A percentile compares a stretch with the other conserved stretches of the same genome.
Evolutionary conservation across 306 rosid species (phyloP).

Genomic region (Fragaria nilgerrensis): DNA sequence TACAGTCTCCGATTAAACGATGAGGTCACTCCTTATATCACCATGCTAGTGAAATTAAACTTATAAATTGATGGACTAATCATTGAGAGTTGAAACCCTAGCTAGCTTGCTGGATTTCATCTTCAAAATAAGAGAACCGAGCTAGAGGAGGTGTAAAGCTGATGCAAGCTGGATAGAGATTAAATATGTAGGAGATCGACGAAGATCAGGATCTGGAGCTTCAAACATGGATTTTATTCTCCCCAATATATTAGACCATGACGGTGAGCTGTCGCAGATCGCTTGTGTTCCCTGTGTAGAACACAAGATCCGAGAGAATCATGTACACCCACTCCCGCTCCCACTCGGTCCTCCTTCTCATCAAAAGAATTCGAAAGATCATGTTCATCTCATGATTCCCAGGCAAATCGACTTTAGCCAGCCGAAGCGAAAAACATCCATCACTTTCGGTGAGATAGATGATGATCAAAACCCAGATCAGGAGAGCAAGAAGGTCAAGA

Average conservation of each 20-base stretch:
- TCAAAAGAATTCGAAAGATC: neutral
- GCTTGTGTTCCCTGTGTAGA: slow-evolving; percentile 14
- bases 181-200: neutral
- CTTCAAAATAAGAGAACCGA: neutral
- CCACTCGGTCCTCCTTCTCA: slow-evolving; percentile 4
- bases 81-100: slow-evolving; percentile 12
- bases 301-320: slow-evolving; percentile 5
- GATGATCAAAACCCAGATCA: neutral
- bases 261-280: slow-evolving; percentile 27
- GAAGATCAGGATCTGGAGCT: slow-evolving; percentile 10
- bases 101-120: slow-evolving; percentile 2
- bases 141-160: neutral
- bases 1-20: slow-evolving; percentile 3
- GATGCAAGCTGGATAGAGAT: neutral
- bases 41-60: neutral
- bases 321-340: slow-evolving; percentile 15
- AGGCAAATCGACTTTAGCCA: neutral
- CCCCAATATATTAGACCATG: slow-evolving; percentile 3
- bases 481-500: slow-evolving; percentile 23
- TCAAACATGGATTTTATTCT: slow-evolving; percentile 31
- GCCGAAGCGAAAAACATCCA: slow-evolving; percentile 8
- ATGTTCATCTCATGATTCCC: neutral
- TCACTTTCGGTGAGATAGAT: neutral
- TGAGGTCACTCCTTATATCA: slow-evolving; percentile 29
- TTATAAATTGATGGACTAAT: neutral